Evolutionary conservation across 1,284 basidiomycete species (phyloP), one percentile per base, ranked within the genome.

Genomic region (Gomphus bonarii): DNA sequence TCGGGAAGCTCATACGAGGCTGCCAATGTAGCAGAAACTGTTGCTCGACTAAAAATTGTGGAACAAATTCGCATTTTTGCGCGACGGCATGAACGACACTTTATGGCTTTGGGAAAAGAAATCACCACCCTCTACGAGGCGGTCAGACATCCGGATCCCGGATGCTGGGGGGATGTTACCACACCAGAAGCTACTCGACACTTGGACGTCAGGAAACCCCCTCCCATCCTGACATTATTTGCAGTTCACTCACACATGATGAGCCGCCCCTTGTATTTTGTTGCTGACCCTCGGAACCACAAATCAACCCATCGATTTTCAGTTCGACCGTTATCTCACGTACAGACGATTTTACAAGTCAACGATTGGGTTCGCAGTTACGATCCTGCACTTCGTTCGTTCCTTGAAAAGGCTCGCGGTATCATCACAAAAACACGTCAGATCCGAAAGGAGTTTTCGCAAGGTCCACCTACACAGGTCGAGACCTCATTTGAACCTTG

Each of bases 211-310:
- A 63, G 60, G n/a, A 59, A 60, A 11, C 65, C 67, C 14, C 66
- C 72, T 43, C 66, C 69, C 16, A 63, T 73, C 49, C 63, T 75
- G 53, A 68, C 71, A 40, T 65, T 78, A 9, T 80, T 89, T 60
- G 90, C 87, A 0, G 75, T 85, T 0, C 92, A 97, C 69, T 77
- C 78, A 57, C 77, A 84, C 60, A 71, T 97, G 61, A 87, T 95
- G 81, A 68, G 73, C 9, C 72, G 79, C 12, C 67, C 82, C 1
- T 65, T 78, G 18, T 71, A 84, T 50, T 98, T 90, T 63, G 66
- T 88, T 20, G 81, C 84, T 0, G 76, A 82, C 54, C 68, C 73
- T 22, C 68, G 72, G 33, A 70, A 74, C 38, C 89, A 90, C 68
- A 73, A 81, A 44, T 64, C 71, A 12, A 75, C 73, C 3, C 81